These are phyloP conservation scores for Penicillium nucicola DNA, from an alignment of 495 filamentous ascomycete species.

Conservation along the genomic window DNA sequence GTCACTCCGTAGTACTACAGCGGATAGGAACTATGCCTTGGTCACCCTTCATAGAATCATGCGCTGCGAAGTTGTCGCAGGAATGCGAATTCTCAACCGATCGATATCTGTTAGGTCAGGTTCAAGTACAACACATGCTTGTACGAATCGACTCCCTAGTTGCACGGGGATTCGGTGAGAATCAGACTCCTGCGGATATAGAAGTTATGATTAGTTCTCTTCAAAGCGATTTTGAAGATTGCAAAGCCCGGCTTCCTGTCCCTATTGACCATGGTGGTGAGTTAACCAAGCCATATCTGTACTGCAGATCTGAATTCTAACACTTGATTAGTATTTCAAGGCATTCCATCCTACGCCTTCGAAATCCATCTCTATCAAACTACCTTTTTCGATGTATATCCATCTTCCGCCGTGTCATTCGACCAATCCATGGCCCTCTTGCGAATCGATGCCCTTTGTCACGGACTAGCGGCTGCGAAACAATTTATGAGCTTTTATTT, in stretches of 20 bases:
- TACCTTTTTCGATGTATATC: constrained; percentile 9
- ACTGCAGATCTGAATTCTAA: background rate
- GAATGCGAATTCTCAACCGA: constrained; percentile 13
- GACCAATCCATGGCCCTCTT: too few species aligned
- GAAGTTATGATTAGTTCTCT: constrained; percentile 7
- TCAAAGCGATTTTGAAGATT: constrained; percentile 8
- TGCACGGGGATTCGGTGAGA: background rate
- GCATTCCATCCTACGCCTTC: constrained; percentile 7
- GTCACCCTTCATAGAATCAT: constrained; percentile 16
- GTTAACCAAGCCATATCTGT: too few species aligned
- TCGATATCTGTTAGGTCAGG: constrained; percentile 9
- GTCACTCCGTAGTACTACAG: constrained; percentile 1
- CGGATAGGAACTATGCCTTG: constrained; percentile 11
- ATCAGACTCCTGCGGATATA: constrained; percentile 2
- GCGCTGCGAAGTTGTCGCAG: constrained; percentile 8
- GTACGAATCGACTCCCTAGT: background rate
- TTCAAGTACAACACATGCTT: too few species aligned
- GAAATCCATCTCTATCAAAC: constrained; percentile 16
- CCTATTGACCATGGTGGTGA: constrained; percentile 6
- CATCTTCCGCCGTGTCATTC: background rate
- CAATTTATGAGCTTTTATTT: too few species aligned
- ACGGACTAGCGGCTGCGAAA: too few species aligned
- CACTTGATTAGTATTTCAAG: constrained; percentile 3
- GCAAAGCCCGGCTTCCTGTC: constrained; percentile 10
- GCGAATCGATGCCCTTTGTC: too few species aligned